Evolutionary conservation across 352 stramenopile genomes (phyloP), one percentile per base, ranked within the genome.

Genomic region (Phytophthora rubi): DNA sequence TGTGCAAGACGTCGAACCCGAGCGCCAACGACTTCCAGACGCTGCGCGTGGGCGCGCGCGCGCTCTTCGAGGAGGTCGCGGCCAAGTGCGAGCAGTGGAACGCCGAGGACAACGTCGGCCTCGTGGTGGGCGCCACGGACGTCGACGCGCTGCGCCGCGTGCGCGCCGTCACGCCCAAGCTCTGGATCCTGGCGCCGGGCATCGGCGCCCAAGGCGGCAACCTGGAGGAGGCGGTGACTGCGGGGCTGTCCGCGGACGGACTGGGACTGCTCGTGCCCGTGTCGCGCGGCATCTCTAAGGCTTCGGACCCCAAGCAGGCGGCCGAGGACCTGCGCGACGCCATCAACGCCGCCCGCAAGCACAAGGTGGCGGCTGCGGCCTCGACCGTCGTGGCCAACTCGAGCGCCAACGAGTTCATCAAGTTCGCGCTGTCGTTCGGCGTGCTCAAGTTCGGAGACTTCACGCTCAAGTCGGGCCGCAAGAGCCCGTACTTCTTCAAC

Each of bases 401-500:
- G 63, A 75, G 62, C 7, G 92, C 99, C 76, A 91, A 86, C 68
- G 90, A 98, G 57, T 99, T 99, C 77, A 93, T 99, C 62, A 87
- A 98, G 79, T 99, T 99, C 61, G 97, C 94, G 68, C 79, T 99
- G 9, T 87, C 83, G 23, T 88, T 97, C 59, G 93, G 93, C 53
- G 98, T 99, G 59, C 88, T 99, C 32, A 98, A 98, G 72, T 99
- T 99, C 76, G 98, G 97, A 28, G 91, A 94, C 33, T 99, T 99
- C 81, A 98, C 91, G 51, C 85, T 99, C 26, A 99, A 99, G 79
- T 99, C 96, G 59, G 98, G 98, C 37, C 86, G 98, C 51, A 85
- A 96, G 53, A 99, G 94, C 32, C 98, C 98, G 23, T 99, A 99
- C 85, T 99, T 99, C 76, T 99, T 99, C 81, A 99, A 99, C 87